These are phyloP conservation scores for Bullera alba DNA, from an alignment of 768 basidiomycete species.

Conservation along the genomic window DNA sequence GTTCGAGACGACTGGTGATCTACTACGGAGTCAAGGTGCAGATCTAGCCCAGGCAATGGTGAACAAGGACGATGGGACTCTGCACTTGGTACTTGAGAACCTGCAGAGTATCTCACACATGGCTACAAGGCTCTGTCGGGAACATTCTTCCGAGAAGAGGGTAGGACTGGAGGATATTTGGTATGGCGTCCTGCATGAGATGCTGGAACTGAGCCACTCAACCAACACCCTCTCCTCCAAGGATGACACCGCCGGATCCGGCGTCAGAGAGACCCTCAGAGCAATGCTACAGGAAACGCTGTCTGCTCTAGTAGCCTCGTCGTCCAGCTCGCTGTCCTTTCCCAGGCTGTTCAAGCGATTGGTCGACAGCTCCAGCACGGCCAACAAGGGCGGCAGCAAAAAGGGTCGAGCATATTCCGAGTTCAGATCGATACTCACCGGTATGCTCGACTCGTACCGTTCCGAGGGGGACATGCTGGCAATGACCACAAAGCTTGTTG, in stretches of 20 bases:
- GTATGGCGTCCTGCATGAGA: slow-evolving; percentile 75
- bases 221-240: slow-evolving; percentile 27
- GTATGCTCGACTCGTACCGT: slow-evolving; percentile 93
- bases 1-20: slow-evolving; percentile 57
- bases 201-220: slow-evolving; percentile 70
- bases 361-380: slow-evolving; percentile 61
- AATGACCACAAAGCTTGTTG: slow-evolving; percentile 73
- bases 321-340: slow-evolving; percentile 74
- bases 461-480: slow-evolving; percentile 82
- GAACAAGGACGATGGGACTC: slow-evolving; percentile 7
- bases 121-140: slow-evolving; percentile 63
- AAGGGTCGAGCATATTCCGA: slow-evolving; percentile 60
- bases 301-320: slow-evolving; percentile 71
- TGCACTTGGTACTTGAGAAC: slow-evolving; percentile 20
- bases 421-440: slow-evolving; percentile 79
- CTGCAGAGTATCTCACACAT: slow-evolving; percentile 58
- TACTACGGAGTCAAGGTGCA: slow-evolving; percentile 34
- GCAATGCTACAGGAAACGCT: slow-evolving; percentile 78
- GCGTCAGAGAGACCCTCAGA: slow-evolving; percentile 56
- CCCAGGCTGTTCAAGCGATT: slow-evolving; percentile 87
- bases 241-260: not conserved
- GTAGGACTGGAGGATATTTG: slow-evolving; percentile 72
- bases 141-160: slow-evolving; percentile 48
- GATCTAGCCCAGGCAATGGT: slow-evolving; percentile 19
- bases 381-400: slow-evolving; percentile 27